phyloP scores from a whole-genome alignment of 495 filamentous ascomycete species.

The Lepidopterella palustris region DNA sequence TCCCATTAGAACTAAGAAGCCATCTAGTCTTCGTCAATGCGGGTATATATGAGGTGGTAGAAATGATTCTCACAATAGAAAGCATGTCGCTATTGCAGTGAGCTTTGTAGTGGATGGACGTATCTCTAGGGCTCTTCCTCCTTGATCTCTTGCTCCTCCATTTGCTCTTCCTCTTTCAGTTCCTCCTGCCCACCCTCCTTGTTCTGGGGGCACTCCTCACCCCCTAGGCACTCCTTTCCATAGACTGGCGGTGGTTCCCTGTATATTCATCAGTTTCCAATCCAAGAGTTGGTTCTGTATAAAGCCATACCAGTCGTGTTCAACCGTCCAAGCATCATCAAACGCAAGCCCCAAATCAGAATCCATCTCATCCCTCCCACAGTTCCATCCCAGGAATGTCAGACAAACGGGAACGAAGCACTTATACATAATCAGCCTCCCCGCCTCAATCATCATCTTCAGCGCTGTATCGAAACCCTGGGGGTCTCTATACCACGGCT shows the following conservation, averaged over 20 bases:
- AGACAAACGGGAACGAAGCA: not conserved
- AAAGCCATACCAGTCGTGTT: not conserved
- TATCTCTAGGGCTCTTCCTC: too few species aligned
- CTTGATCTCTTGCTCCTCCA: not conserved
- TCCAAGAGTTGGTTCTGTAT: not conserved
- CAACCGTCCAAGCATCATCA: not conserved
- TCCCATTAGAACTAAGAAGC: too few species aligned
- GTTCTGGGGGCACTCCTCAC: too few species aligned
- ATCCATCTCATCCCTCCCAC: not conserved
- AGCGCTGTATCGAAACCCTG: constrained; percentile 50
- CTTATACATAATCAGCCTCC: constrained; percentile 37
- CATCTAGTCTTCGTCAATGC: too few species aligned
- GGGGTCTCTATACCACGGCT: constrained; percentile 53
- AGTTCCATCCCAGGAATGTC: not conserved
- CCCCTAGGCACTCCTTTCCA: not conserved
- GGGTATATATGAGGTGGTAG: too few species aligned
- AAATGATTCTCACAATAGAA: too few species aligned
- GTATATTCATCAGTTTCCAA: not conserved
- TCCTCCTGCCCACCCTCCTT: not conserved
- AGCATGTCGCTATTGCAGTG: too few species aligned
- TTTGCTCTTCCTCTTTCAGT: not conserved
- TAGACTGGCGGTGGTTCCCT: not conserved
- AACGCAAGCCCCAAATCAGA: not conserved
- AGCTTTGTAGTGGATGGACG: too few species aligned
- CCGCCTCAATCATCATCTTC: constrained; percentile 47